A percentile compares a stretch with the other conserved stretches of the same genome.
phyloP scores from a whole-genome alignment of 2,329 filamentous ascomycete species.

The Sporothrix protearum region DNA sequence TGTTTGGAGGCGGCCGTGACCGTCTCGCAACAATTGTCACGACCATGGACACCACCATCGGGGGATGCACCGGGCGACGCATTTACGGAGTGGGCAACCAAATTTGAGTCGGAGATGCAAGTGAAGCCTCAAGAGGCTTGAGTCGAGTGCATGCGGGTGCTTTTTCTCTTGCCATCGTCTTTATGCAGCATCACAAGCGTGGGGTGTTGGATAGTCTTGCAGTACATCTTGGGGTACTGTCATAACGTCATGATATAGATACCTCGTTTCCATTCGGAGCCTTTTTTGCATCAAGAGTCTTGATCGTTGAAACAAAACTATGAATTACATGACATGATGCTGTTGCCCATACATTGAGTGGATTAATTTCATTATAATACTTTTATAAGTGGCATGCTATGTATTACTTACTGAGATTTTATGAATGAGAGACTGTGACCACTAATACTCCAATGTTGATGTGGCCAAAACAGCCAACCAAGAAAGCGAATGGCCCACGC shows the following conservation, averaged over 20 bases:
- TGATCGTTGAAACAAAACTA: background rate
- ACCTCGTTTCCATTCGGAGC: background rate
- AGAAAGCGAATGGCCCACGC: background rate
- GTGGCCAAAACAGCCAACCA: constrained; percentile 1
- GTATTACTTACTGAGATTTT: background rate
- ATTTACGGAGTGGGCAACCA: constrained; percentile 72
- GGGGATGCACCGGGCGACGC: constrained; percentile 59
- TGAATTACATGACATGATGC: background rate
- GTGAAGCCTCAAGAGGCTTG: background rate
- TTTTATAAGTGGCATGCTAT: no score
- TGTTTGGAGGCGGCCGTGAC: constrained; percentile 59
- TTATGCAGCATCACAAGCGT: background rate
- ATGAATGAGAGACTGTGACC: no score
- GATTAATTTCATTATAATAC: no score
- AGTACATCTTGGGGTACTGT: background rate
- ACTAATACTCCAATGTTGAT: background rate
- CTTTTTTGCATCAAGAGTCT: background rate
- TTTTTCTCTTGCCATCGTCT: background rate
- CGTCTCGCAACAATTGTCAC: constrained; percentile 53
- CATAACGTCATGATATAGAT: background rate
- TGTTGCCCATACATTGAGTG: no score
- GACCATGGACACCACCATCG: constrained; percentile 51
- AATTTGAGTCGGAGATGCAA: constrained; percentile 42
- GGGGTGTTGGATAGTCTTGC: background rate
- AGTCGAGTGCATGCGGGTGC: background rate